Conservation (phyloP, 352 stramenopile species). For the Phytophthora kernoviae region DNA sequence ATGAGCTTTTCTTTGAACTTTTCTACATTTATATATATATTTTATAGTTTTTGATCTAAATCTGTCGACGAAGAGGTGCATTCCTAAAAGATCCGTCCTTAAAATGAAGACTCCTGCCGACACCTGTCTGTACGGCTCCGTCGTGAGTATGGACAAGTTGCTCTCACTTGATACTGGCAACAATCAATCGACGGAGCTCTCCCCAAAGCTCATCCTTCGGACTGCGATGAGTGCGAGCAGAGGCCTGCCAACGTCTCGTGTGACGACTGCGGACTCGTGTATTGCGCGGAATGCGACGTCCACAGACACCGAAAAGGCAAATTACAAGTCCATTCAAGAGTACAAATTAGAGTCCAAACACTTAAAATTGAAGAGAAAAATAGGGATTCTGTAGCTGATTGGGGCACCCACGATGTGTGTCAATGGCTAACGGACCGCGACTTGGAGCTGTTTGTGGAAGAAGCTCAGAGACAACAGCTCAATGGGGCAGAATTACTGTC, state of each 20-base stretch:
- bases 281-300: constrained; percentile 69
- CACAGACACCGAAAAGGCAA: constrained; percentile 84
- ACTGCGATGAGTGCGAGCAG: constrained; percentile 81
- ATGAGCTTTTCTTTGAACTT: too few relatives aligned
- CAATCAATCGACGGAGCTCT: constrained; percentile 18
- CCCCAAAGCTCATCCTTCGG: constrained; percentile 3
- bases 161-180: constrained; percentile 24
- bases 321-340: constrained; percentile 68
- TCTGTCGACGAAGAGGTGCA: constrained; percentile 10
- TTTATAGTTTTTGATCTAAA: too few relatives aligned
- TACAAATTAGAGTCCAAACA: constrained; percentile 19
- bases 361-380: constrained; percentile 6
- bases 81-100: constrained; percentile 6
- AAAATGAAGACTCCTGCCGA: constrained; percentile 34
- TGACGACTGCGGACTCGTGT: constrained; percentile 76
- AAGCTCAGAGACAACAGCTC: constrained; percentile 44
- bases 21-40: neutral
- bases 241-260: constrained; percentile 50
- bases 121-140: constrained; percentile 50
- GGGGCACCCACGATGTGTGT: constrained; percentile 50
- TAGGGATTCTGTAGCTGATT: constrained; percentile 17
- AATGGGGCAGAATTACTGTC: constrained; percentile 55
- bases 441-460: constrained; percentile 59
- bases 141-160: constrained; percentile 36
- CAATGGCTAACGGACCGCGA: constrained; percentile 68